phyloP scores from a whole-genome alignment of 2,329 filamentous ascomycete species.

The Ophiognomonia clavigignenti-juglandacearum region DNA sequence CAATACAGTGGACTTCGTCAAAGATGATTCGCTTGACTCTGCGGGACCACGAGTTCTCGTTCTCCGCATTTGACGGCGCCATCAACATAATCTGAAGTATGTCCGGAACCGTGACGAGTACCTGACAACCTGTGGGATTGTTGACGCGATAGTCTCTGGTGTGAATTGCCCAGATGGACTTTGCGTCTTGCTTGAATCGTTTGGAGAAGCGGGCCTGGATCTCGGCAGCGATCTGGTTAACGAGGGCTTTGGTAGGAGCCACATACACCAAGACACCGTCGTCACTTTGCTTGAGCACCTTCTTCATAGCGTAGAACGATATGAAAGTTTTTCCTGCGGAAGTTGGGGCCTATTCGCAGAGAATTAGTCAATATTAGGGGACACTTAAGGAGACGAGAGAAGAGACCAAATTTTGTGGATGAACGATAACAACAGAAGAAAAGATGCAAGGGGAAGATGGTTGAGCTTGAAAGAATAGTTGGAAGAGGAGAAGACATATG shows the following conservation, averaged over 20 bases:
- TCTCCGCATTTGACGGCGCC: constrained; percentile 57
- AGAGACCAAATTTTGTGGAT: no score
- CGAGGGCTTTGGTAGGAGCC: constrained; percentile 74
- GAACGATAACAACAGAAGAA: no score
- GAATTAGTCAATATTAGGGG: no score
- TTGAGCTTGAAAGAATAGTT: no score
- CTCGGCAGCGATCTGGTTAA: constrained; percentile 80
- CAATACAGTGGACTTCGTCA: constrained; percentile 78
- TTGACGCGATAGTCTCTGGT: constrained; percentile 73
- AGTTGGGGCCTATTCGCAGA: background rate
- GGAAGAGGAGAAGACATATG: no score
- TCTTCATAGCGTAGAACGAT: constrained; percentile 78
- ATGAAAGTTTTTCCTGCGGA: constrained; percentile 35
- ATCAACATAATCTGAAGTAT: constrained; percentile 76
- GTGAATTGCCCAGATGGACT: constrained; percentile 74
- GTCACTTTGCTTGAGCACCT: constrained; percentile 62
- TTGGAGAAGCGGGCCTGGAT: constrained; percentile 72
- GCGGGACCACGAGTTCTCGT: constrained; percentile 52
- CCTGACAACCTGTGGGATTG: constrained; percentile 65
- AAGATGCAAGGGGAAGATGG: no score
- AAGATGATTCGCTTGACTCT: constrained; percentile 73
- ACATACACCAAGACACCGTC: constrained; percentile 73
- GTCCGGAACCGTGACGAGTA: constrained; percentile 73
- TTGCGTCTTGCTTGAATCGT: constrained; percentile 51
- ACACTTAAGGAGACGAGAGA: no score